Evolutionary conservation across 129 eudicot species (phyloP).

Genomic region (Silybum marianum): DNA sequence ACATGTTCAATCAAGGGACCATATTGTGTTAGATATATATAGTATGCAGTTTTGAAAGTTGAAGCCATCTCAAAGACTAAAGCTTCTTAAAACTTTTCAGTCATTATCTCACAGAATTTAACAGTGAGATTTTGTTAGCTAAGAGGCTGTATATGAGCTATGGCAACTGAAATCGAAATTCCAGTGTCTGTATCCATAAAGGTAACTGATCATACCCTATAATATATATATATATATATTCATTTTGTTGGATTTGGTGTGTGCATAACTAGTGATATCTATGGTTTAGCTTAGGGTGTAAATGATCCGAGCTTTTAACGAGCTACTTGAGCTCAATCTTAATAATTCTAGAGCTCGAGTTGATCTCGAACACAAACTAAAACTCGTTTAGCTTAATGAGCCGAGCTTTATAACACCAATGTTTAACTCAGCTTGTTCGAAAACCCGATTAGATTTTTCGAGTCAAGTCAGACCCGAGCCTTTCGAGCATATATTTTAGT

Average conservation of each 20-base stretch:
- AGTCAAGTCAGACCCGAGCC: neutral
- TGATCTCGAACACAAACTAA: neutral
- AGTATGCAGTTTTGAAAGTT: constrained; percentile 34
- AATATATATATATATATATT: neutral
- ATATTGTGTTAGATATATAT: constrained; percentile 26
- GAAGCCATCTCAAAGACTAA: constrained; percentile 33
- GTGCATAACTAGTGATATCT: constrained; percentile 6
- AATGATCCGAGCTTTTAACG: neutral
- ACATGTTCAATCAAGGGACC: constrained; percentile 36
- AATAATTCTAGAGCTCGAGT: neutral
- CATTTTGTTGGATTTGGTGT: constrained; percentile 3
- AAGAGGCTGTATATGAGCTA: constrained; percentile 21
- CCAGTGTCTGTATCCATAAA: constrained; percentile 23
- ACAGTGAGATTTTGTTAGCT: constrained; percentile 26
- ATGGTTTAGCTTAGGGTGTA: constrained; percentile 1
- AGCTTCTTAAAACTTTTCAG: constrained; percentile 5
- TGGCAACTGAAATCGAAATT: constrained; percentile 36
- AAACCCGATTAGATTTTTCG: neutral
- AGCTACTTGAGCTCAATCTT: neutral
- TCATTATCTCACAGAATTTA: constrained; percentile 25
- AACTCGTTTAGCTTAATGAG: neutral
- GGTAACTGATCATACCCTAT: constrained; percentile 24
- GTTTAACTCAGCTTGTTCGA: neutral
- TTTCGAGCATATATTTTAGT: neutral
- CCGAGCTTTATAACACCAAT: neutral